A percentile compares a stretch with the other conserved stretches of the same genome.
Conservation (phyloP, 225 moss, liverwort and hornwort genomes). For the Straminergon stramineum region DNA sequence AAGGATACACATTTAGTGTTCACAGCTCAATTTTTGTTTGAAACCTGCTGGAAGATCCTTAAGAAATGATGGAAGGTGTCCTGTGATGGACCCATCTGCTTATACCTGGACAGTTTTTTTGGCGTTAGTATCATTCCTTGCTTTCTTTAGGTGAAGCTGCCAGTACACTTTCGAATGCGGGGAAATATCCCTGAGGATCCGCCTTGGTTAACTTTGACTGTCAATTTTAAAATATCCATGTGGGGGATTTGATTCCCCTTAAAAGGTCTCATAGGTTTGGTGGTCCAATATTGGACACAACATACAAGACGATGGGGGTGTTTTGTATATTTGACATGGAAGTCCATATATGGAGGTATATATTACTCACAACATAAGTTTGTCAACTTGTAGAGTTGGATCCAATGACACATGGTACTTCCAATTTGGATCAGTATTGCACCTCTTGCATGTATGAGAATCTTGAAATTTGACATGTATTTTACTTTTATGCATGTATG, state of each 20-base stretch:
- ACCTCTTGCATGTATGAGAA: not conserved
- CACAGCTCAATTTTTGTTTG: not conserved
- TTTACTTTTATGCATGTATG: not conserved
- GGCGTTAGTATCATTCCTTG: not conserved
- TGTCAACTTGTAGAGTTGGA: not conserved
- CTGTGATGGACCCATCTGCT: not conserved
- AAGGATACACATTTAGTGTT: not conserved
- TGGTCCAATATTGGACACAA: not conserved
- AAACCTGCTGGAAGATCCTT: not conserved
- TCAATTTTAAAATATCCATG: not conserved
- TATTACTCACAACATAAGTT: rapidly evolving
- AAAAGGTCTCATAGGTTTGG: not conserved
- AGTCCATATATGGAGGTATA: not conserved
- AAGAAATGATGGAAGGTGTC: not conserved
- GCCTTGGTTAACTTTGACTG: not conserved
- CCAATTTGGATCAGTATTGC: not conserved
- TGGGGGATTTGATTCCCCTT: not conserved
- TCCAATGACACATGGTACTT: not conserved
- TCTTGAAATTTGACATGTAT: not conserved
- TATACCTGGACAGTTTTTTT: not conserved
- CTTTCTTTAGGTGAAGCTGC: not conserved
- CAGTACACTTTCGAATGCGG: not conserved
- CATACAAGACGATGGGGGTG: too few relatives aligned
- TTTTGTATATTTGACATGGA: not conserved
- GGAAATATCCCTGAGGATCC: not conserved